A percentile compares a stretch with the other conserved stretches of the same genome.
These are phyloP conservation scores for Aspergillus mulundensis DNA, from an alignment of 495 filamentous ascomycete genomes.

Conservation along the genomic window DNA sequence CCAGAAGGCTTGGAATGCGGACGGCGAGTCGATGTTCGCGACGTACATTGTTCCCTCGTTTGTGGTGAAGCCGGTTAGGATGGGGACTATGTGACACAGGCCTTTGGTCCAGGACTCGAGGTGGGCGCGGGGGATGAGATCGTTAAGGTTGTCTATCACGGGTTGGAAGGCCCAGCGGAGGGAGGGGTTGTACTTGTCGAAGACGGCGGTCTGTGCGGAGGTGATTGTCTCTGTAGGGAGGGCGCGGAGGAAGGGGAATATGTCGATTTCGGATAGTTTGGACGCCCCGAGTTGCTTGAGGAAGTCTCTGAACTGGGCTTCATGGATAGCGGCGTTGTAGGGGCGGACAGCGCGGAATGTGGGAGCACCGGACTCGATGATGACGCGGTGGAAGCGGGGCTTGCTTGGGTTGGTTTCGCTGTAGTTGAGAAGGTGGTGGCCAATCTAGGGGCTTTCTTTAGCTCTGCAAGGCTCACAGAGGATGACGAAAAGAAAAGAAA, in stretches of 20 bases:
- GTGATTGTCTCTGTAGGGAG: slow-evolving; percentile 45
- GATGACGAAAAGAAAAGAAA: too few species aligned
- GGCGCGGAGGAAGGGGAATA: slow-evolving; percentile 52
- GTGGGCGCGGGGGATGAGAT: slow-evolving; percentile 53
- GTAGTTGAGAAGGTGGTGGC: slow-evolving; percentile 60
- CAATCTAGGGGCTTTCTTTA: slow-evolving; percentile 51
- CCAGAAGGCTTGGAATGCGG: slow-evolving; percentile 55
- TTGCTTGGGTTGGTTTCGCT: slow-evolving; percentile 16
- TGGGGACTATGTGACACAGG: slow-evolving; percentile 53
- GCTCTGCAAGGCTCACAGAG: too few species aligned
- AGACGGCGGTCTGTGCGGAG: slow-evolving; percentile 47
- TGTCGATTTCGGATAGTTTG: slow-evolving; percentile 34
- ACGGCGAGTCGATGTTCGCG: slow-evolving; percentile 38
- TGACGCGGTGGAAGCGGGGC: slow-evolving; percentile 51
- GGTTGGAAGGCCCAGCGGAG: slow-evolving; percentile 67
- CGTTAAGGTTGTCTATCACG: slow-evolving; percentile 58
- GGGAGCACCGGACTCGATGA: slow-evolving; percentile 60
- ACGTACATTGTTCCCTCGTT: slow-evolving; percentile 64
- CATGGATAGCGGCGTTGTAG: slow-evolving; percentile 51
- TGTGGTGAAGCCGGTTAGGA: slow-evolving; percentile 61
- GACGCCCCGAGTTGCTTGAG: slow-evolving; percentile 36
- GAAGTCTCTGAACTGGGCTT: slow-evolving; percentile 58
- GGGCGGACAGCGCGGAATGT: slow-evolving; percentile 57
- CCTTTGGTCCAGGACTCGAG: slow-evolving; percentile 52
- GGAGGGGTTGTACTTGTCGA: slow-evolving; percentile 47